Evolutionary conservation across 495 filamentous ascomycete genomes (phyloP).

Genomic region (Haplographium delicatum): DNA sequence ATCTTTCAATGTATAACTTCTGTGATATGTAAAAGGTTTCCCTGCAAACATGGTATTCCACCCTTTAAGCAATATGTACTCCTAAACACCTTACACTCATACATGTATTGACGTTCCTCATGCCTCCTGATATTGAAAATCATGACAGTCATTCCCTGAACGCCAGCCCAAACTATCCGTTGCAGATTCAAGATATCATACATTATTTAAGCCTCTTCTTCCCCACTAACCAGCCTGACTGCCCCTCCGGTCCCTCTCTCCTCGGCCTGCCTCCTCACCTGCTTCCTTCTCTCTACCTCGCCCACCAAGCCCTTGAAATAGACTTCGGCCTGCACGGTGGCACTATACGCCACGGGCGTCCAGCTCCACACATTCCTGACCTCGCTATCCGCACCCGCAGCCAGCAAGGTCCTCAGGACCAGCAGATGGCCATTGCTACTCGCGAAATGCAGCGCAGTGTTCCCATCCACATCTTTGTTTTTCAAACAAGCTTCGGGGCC

Average conservation of each 20-base stretch:
- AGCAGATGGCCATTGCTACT: constrained; percentile 64
- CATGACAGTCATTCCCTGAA: too few species aligned
- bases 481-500: constrained; percentile 33
- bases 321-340: constrained; percentile 42
- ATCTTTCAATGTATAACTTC: too few species aligned
- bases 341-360: constrained; percentile 66
- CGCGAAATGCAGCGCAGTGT: constrained; percentile 71
- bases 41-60: too few species aligned
- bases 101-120: too few species aligned
- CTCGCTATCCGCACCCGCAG: constrained; percentile 59
- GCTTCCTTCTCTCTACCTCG: constrained; percentile 36
- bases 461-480: constrained; percentile 57
- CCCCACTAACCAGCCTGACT: constrained; percentile 21
- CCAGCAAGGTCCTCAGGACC: constrained; percentile 64
- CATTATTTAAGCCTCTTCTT: constrained; percentile 3
- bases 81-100: too few species aligned
- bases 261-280: constrained; percentile 25
- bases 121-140: too few species aligned
- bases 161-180: too few species aligned
- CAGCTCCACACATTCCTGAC: constrained; percentile 65
- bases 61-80: too few species aligned
- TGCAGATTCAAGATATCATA: too few species aligned
- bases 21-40: too few species aligned
- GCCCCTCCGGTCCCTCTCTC: constrained; percentile 28
- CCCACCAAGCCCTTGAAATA: constrained; percentile 23